Evolutionary conservation across 2,329 filamentous ascomycete species (phyloP).

Genomic region (Hymenoscyphus fructigenus): DNA sequence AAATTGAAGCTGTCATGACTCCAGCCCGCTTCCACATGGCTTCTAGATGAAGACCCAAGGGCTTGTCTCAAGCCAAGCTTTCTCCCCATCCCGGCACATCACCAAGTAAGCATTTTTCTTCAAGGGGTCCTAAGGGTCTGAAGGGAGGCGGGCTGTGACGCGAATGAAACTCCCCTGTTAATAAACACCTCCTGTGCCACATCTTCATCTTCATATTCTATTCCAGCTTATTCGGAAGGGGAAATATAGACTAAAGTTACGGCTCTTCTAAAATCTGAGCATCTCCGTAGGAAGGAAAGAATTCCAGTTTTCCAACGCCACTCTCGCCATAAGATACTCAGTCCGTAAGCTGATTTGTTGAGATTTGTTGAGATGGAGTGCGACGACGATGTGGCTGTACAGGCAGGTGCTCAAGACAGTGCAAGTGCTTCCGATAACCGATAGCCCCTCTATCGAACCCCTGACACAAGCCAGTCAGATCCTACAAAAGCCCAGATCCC

Average conservation of each 20-base stretch:
- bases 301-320: no score
- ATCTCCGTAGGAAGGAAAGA: background rate
- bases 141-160: background rate
- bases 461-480: no score
- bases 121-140: background rate
- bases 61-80: background rate
- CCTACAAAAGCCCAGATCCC: no score
- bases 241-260: background rate
- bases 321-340: no score
- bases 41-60: background rate
- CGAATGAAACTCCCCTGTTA: background rate
- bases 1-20: background rate
- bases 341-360: no score
- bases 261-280: background rate
- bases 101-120: background rate
- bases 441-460: no score
- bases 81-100: background rate
- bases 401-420: no score
- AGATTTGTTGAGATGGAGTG: no score
- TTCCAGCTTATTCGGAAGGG: background rate
- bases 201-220: background rate
- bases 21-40: background rate
- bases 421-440: no score
- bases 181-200: background rate
- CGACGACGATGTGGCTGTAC: no score